Base-by-base conservation (phyloP, 2,329 filamentous ascomycete genomes). In the Alternaria sp. region DNA sequence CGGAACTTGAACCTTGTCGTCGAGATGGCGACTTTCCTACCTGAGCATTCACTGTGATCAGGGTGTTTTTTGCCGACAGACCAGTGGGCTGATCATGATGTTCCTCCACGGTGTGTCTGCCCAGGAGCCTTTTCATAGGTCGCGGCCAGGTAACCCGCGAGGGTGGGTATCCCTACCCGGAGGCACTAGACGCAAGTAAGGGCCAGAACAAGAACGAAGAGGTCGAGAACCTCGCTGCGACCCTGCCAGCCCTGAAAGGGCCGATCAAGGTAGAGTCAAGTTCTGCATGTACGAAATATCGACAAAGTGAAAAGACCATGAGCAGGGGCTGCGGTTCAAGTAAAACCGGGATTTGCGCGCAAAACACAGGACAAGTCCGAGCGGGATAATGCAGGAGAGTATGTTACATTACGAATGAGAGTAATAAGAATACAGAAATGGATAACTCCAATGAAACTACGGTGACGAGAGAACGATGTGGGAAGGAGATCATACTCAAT, bases 381-480 rank as follows among this genome's bases (percentile, higher is more conserved):
- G 33, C 6, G 18, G 6, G 25, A 21, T 9, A n/a, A 55, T 21
- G 33, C 28, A 55, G 43, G 18, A 58, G 45, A 55, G 60, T 58
- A 66, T 62, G 63, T 58, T 68, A 68, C 63, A 64, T 66, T 60
- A 45, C 18, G 23, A 46, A 55, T 44, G 43, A 63, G 43, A 26
- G 20, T 23, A 45, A 60, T 33, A 28, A 45, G 18, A 23, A 21
- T 37, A 50, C 21, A 37, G 14, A 43, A 50, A 41, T n/a, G 33
- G 44, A 50, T 20, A 54, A 21, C 41, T 41, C 37, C 37, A 49
- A 54, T 51, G 43, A 15, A 54, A 51, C 9, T 57, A 45, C 28
- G 37, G 45, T 53, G 45, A 64, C 26, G 55, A 63, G 37, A 56
- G 47, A 45, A 53, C 44, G 41, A 54, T 26, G 44, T 33, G 50